Evolutionary conservation across 306 rosid genomes (phyloP), one percentile per base, ranked within the genome.

Genomic region (Cicer yamashitae): DNA sequence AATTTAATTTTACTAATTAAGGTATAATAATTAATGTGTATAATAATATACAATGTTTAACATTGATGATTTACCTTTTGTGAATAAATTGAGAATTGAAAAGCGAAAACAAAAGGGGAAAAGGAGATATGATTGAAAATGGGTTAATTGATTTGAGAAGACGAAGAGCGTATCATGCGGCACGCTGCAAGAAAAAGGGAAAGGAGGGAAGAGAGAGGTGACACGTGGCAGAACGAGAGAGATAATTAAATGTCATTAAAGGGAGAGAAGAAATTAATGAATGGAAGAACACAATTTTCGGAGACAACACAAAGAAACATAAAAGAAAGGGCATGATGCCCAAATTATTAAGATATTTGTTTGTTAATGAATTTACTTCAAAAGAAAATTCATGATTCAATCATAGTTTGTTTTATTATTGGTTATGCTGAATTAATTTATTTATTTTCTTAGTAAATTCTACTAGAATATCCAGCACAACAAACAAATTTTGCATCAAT

Each of bases 231-330:
- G 10, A 40, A 57, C 14, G 10, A 46, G 65, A 45, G 53, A 1
- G 62, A 11, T 45, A 18, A 56, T 40, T 67, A 40, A 59, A 56
- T 77, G 75, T 46, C 38, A 14, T 39, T 14, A 39, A 30, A 10
- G 44, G 38, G 70, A 25, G 51, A 17, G 57, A 20, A 20, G 13
- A 8, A 38, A 8, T 61, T 46, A 66, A 71, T 82, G 59, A 65
- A 0, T 30, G 81, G 81, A 79, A 63, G 61, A 71, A 68, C 83
- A 13, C 2, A 4, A 14, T 74, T 79, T 70, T 0, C 84, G 86
- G 86, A 66, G 47, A 56, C 15, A 70, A 44, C 12, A 6, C 6
- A 10, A 25, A 11, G 34, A 58, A 59, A 47, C 57, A 18, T 6
- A 6, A 12, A 48, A 41, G 37, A 75, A 51, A 51, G 0, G 15